These are phyloP conservation scores for Neurospora sp. DNA, from an alignment of 495 filamentous ascomycete species.

Conservation along the genomic window DNA sequence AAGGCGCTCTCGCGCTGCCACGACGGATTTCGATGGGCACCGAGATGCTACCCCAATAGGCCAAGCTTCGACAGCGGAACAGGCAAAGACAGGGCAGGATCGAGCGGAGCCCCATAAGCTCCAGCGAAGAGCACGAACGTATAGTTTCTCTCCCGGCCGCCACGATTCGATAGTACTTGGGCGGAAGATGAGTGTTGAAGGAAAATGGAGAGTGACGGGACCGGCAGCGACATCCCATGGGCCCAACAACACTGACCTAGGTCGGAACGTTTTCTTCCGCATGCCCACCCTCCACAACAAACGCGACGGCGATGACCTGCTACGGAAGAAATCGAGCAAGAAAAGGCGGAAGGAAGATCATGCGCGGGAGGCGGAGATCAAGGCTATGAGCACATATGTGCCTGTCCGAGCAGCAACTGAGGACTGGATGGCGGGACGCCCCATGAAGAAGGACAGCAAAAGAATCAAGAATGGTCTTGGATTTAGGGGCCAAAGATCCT, in stretches of 20 bases:
- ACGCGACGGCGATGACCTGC: conserved; percentile 42
- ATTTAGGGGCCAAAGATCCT: conserved; percentile 47
- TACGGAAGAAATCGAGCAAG: conserved; percentile 67
- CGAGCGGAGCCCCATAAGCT: conserved; percentile 36
- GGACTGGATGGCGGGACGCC: conserved; percentile 34
- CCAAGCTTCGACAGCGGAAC: conserved; percentile 9
- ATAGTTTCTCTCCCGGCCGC: conserved; percentile 45
- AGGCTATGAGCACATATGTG: conserved; percentile 64
- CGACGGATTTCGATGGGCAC: conserved; percentile 21
- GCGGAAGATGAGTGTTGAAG: conserved; percentile 14
- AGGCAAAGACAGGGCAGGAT: conserved; percentile 13
- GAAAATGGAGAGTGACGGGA: conserved; percentile 23
- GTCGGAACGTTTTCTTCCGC: conserved; percentile 29
- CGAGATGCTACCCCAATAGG: conserved; percentile 9
- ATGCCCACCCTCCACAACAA: conserved; percentile 61
- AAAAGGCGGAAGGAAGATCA: conserved; percentile 58
- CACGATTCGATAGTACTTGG: conserved; percentile 34
- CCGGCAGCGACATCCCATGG: conserved; percentile 18
- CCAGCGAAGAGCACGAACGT: conserved; percentile 35
- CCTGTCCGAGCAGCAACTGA: conserved; percentile 50
- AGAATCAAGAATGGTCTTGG: conserved; percentile 44
- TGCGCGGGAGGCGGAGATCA: conserved; percentile 74
- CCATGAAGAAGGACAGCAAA: conserved; percentile 53
- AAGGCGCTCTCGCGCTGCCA: conserved; percentile 30
- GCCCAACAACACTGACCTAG: conserved; percentile 20